Evolutionary conservation across 495 filamentous ascomycete genomes (phyloP).

Genomic region (Hyaloscypha finlandica): DNA sequence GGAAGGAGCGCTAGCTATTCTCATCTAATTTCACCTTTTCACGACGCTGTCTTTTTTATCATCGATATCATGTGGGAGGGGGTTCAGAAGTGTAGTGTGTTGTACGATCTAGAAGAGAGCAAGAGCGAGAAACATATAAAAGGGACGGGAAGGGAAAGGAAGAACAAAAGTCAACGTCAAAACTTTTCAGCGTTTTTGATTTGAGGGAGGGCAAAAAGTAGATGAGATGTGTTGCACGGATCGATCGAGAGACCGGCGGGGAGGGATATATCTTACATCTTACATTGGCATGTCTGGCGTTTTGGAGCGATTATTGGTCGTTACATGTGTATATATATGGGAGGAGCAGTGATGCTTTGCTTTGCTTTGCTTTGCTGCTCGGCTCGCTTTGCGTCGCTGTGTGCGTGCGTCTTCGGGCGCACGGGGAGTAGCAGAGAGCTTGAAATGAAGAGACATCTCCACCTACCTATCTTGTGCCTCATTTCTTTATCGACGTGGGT

Average conservation of each 20-base stretch:
- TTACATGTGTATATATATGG: slow-evolving; percentile 2
- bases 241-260: not conserved
- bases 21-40: slow-evolving; percentile 9
- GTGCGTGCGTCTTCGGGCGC: not conserved
- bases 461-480: not conserved
- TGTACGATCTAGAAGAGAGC: slow-evolving; percentile 18
- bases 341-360: slow-evolving; percentile 12
- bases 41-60: slow-evolving; percentile 14
- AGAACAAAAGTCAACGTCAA: slow-evolving; percentile 17
- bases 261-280: slow-evolving; percentile 5
- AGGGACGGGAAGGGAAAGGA: slow-evolving; percentile 6
- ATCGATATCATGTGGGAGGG: not conserved
- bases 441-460: slow-evolving; percentile 1
- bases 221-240: slow-evolving; percentile 11
- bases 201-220: slow-evolving; percentile 3
- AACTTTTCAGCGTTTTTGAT: not conserved
- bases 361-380: not conserved
- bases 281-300: slow-evolving; percentile 13
- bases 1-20: slow-evolving; percentile 3
- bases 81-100: not conserved
- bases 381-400: not conserved
- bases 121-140: slow-evolving; percentile 2
- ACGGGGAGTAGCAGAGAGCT: not conserved
- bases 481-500: not conserved
- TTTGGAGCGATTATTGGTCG: slow-evolving; percentile 4